These are phyloP conservation scores for Zizania palustris DNA, from an alignment of 202 grass and related monocot species.

Conservation along the genomic window DNA sequence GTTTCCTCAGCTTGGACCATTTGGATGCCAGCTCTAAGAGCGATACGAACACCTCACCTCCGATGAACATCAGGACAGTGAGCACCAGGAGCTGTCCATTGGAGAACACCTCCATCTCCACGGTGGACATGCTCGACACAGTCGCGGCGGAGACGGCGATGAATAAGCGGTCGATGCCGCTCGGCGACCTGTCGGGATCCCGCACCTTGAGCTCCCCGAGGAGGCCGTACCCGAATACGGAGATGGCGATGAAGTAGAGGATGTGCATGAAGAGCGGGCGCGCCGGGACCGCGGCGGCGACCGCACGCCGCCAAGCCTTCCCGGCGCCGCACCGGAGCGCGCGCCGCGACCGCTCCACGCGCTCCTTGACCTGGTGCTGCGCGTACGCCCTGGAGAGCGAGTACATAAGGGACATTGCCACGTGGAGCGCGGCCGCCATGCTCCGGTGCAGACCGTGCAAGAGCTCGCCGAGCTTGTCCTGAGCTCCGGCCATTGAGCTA, in stretches of 20 bases:
- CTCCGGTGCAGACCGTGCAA: conserved; percentile 5
- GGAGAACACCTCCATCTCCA: conserved; percentile 81
- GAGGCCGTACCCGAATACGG: conserved; percentile 47
- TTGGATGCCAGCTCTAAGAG: conserved; percentile 46
- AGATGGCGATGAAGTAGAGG: conserved; percentile 53
- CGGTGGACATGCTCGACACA: conserved; percentile 71
- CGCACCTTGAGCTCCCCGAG: conserved; percentile 28
- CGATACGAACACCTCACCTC: conserved; percentile 65
- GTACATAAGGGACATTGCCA: neutral
- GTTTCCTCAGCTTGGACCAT: conserved; percentile 35
- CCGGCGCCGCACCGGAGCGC: conserved; percentile 20
- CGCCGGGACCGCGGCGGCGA: neutral
- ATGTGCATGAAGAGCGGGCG: conserved; percentile 26
- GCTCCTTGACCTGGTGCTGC: conserved; percentile 42
- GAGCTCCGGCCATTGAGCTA: conserved; percentile 32
- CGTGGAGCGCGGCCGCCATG: neutral
- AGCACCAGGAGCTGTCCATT: conserved; percentile 59
- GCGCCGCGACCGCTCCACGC: conserved; percentile 21
- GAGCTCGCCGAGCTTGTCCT: conserved; percentile 11
- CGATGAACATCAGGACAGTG: conserved; percentile 58
- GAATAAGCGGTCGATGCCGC: conserved; percentile 58
- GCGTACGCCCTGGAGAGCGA: conserved; percentile 24
- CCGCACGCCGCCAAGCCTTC: neutral
- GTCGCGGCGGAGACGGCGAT: conserved; percentile 69
- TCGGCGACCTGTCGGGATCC: neutral